Evolutionary conservation across 1,139 yeast genomes (phyloP), one percentile per base, ranked within the genome.

Genomic region (Chernovozyma sophiae-reginae): DNA sequence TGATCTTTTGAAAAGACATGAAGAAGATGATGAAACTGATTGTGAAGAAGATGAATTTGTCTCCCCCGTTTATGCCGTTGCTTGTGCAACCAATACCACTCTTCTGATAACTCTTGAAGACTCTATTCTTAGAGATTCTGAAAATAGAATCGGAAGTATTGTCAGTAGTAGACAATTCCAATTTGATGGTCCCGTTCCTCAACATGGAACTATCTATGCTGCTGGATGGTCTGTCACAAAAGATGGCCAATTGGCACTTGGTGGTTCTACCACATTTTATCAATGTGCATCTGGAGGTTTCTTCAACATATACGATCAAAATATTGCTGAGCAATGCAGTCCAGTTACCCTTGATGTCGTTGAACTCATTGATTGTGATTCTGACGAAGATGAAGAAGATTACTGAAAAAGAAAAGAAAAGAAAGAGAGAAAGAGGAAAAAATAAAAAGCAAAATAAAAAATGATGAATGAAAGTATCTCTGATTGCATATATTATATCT

Each of bases 181-280:
- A 49, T 69, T 70, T 42, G 75, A 70, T 45, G 72, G 72, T 3
- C 71, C 73, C 13, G 58, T 65, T 17, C 74, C 73, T 27, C 72
- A 65, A 48, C 56, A 56, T 43, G 73, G 72, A 16, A 51, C 72
- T 7, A 45, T 67, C 17, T 67, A 56, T 40, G 72, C 73, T 28
- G 62, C 67, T 23, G 74, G 73, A 3, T 68, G 74, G 73, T 57
- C 65, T 15, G 55, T 68, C 24, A 60, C 72, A n/a, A 37, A 43
- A 10, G 46, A 56, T 5, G 73, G 72, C 3, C 55, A 57, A 41
- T 56, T 69, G 41, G 63, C 67, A 7, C 51, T 68, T 31, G 73
- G 74, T 22, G 44, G 55, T 36, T 51, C 55, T 24, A 51, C 62
- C 3, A 49, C 50, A 27, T 69, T 70, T 43, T 68, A 53, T 45